Evolutionary conservation across 164 flowering plant species (phyloP), one percentile per base, ranked within the genome.

Genomic region (Saururus chinensis): DNA sequence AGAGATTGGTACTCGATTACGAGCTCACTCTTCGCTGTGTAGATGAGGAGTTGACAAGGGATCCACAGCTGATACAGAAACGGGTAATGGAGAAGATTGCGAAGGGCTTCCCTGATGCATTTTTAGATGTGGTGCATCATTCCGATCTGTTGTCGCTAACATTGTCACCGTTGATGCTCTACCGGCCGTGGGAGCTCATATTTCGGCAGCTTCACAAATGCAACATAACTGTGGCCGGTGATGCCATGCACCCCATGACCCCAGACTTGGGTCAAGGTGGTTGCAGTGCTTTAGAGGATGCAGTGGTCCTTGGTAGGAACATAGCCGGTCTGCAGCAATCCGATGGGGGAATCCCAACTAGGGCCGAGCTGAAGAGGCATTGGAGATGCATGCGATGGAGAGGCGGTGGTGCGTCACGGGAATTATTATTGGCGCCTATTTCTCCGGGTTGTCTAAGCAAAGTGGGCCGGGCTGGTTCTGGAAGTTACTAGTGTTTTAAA

Each of bases 141-240:
- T 9, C 61, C n/a, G 77, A 74, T 41, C 45, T 74, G 0, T 6
- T 64, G 4, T 66, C 68, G 7, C 9, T 68, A 23, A 25, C 68
- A 21, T 59, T 57, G 54, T 77, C 79, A 0, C 81, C 79, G 4
- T 24, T 84, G 51, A 40, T 69, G 67, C 62, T 75, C 30, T 61
- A 82, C 61, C 22, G 11, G 22, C 85, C 82, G n/a, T 75, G 79
- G 81, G 41, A n/a, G n/a, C n/a, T n/a, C n/a, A n/a, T n/a, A n/a
- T n/a, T n/a, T n/a, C n/a, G n/a, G n/a, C n/a, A n/a, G n/a, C n/a
- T n/a, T n/a, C n/a, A n/a, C n/a, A n/a, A n/a, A 22, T 71, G 57
- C 1, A 68, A 60, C 45, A 48, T 79, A 11, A 75, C 79, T n/a
- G 76, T 79, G 48, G 79, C 78, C 0, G 82, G 80, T 0, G 85